Conservation (phyloP, 139 green algal species). For the Astrephomene gubernaculifera region DNA sequence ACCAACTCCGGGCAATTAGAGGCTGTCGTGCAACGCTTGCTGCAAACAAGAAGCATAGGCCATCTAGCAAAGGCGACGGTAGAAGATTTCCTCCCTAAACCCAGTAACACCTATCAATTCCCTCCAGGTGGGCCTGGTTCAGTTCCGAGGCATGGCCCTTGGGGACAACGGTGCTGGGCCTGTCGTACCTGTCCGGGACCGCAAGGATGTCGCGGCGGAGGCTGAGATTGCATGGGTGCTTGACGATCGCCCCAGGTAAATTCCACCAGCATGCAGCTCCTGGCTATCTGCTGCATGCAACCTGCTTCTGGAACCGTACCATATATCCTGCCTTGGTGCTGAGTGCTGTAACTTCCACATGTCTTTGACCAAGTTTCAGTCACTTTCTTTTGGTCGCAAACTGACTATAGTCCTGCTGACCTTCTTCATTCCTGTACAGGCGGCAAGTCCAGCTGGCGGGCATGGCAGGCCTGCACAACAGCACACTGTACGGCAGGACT, state of each 20-base stretch:
- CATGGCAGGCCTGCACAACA: conserved; percentile 38
- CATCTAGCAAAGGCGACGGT: too few species aligned
- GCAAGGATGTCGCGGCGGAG: neutral
- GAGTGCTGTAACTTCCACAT: neutral
- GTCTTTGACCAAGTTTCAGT: neutral
- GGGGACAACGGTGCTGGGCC: conserved; percentile 13
- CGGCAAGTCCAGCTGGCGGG: neutral
- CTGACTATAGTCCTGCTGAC: too few species aligned
- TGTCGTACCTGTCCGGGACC: neutral
- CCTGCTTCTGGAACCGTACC: neutral
- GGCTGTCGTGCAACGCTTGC: too few species aligned
- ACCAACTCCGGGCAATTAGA: too few species aligned
- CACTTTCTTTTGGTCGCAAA: too few species aligned
- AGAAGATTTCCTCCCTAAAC: too few species aligned
- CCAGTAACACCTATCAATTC: too few species aligned
- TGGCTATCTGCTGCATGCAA: neutral
- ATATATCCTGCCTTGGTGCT: neutral
- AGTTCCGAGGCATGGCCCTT: neutral
- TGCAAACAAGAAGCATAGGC: too few species aligned
- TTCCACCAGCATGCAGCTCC: neutral
- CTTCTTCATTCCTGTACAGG: too few species aligned
- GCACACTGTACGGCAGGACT: conserved; percentile 48
- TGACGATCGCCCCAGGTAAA: conserved; percentile 39
- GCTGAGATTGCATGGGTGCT: conserved; percentile 59
- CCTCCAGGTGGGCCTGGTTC: conserved; percentile 15